These are phyloP conservation scores for Metschnikowia drakensbergensis DNA, from an alignment of 805 yeast genomes.

Conservation along the genomic window DNA sequence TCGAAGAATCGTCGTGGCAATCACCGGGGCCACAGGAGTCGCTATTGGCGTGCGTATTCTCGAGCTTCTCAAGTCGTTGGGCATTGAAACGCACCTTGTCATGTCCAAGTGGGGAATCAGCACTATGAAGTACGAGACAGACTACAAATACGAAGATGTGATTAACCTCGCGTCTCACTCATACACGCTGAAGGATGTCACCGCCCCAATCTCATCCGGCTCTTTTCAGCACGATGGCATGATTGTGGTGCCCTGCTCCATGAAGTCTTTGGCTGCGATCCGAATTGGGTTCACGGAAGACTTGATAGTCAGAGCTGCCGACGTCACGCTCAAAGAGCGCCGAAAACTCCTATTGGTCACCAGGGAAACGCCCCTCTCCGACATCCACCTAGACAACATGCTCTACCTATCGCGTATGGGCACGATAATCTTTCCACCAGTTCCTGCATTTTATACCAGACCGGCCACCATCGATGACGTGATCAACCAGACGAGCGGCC, in stretches of 20 bases:
- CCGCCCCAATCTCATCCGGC: slow-evolving; percentile 25
- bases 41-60: slow-evolving; percentile 21
- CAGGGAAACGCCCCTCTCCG: slow-evolving; percentile 26
- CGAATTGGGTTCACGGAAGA: slow-evolving; percentile 26
- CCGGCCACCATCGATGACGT: slow-evolving; percentile 19
- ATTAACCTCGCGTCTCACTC: slow-evolving; percentile 14
- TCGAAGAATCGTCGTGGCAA: slow-evolving; percentile 23
- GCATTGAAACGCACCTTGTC: slow-evolving; percentile 23
- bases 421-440: slow-evolving; percentile 25
- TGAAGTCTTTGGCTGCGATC: slow-evolving; percentile 26
- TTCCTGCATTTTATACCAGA: slow-evolving; percentile 25
- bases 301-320: slow-evolving; percentile 26
- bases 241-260: slow-evolving; percentile 28
- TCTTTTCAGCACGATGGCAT: slow-evolving; percentile 28
- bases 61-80: slow-evolving; percentile 14
- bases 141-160: slow-evolving; percentile 18
- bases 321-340: slow-evolving; percentile 25
- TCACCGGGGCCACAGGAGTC: slow-evolving; percentile 27
- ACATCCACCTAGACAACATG: slow-evolving; percentile 27
- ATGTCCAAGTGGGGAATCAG: slow-evolving; percentile 28
- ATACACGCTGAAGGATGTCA: slow-evolving; percentile 22
- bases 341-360: slow-evolving; percentile 21
- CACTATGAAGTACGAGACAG: slow-evolving; percentile 26
- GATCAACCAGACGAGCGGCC: slow-evolving; percentile 23
- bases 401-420: slow-evolving; percentile 17